These are phyloP conservation scores for Aspergillus glaucus DNA, from an alignment of 2,329 filamentous ascomycete species.

Conservation along the genomic window DNA sequence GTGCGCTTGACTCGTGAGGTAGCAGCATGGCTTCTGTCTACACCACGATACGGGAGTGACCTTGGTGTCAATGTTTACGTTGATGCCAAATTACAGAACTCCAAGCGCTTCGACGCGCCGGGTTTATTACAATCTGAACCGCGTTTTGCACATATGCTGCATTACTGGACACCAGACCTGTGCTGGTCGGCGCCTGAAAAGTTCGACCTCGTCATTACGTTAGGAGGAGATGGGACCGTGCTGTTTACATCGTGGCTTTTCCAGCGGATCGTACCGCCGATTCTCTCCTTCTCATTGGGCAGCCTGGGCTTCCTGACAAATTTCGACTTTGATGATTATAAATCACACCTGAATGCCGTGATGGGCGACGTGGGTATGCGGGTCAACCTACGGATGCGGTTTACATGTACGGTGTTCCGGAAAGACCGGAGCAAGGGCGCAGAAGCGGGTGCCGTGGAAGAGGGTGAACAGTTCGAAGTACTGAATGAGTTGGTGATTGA, in stretches of 20 bases:
- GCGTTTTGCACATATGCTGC: slow-evolving; percentile 74
- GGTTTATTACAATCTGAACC: slow-evolving; percentile 67
- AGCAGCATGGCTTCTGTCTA: slow-evolving; percentile 78
- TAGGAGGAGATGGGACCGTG: slow-evolving; percentile 94
- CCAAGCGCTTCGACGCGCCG: slow-evolving; percentile 76
- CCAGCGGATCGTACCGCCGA: slow-evolving; percentile 87
- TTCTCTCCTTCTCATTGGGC: slow-evolving; percentile 84
- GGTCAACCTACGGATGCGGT: slow-evolving; percentile 95
- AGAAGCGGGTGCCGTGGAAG: slow-evolving; percentile 60
- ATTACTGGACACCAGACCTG: slow-evolving; percentile 93
- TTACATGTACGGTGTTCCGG: slow-evolving; percentile 95
- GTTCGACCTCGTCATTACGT: slow-evolving; percentile 89
- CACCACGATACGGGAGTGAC: slow-evolving; percentile 80
- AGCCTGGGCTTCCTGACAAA: slow-evolving; percentile 94
- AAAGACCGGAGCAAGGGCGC: slow-evolving; percentile 46
- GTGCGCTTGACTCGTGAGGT: slow-evolving; percentile 85
- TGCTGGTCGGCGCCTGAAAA: slow-evolving; percentile 92
- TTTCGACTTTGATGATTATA: slow-evolving; percentile 89
- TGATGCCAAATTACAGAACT: slow-evolving; percentile 86
- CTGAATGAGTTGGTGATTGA: slow-evolving; percentile 98
- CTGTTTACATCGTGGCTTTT: slow-evolving; percentile 96
- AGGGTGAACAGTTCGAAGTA: slow-evolving; percentile 94
- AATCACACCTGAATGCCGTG: slow-evolving; percentile 74
- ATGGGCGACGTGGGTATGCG: slow-evolving; percentile 96
- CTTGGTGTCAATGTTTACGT: slow-evolving; percentile 96